Conservation (phyloP, 805 yeast genomes). For the Spencermartinsiella europaea region DNA sequence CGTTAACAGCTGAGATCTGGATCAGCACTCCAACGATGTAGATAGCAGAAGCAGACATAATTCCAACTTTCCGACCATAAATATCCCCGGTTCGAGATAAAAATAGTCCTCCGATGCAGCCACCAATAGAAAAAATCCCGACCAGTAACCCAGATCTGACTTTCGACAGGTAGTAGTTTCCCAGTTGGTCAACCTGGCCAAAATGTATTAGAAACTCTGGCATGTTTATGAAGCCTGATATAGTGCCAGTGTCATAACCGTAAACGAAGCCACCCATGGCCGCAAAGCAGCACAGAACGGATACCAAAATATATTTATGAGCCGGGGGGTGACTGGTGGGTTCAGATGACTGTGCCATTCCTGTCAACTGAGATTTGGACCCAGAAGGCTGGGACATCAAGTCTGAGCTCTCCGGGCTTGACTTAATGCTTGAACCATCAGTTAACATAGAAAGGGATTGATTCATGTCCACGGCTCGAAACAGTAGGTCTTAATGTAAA, state of each 20-base stretch:
- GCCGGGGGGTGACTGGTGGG: not conserved
- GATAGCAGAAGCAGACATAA: constrained; percentile 39
- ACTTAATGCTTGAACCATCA: not conserved
- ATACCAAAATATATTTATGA: constrained; percentile 12
- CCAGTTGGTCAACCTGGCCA: constrained; percentile 37
- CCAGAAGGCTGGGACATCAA: no score
- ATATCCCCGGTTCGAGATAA: constrained; percentile 48
- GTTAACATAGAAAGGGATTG: not conserved
- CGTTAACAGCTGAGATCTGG: constrained; percentile 40
- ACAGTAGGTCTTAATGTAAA: no score
- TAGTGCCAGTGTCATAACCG: constrained; percentile 67
- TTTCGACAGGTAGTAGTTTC: constrained; percentile 40
- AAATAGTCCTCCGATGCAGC: constrained; percentile 59
- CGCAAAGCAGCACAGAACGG: constrained; percentile 42
- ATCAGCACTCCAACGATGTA: constrained; percentile 51
- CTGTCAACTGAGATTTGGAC: no score
- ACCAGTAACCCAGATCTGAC: constrained; percentile 59
- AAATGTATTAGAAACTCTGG: constrained; percentile 44
- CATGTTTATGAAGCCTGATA: constrained; percentile 62
- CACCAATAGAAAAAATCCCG: constrained; percentile 71
- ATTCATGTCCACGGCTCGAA: no score
- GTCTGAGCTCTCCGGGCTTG: no score
- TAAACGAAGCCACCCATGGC: constrained; percentile 64
- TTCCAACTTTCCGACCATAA: constrained; percentile 44
- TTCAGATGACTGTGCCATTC: no score